Evolutionary conservation across 805 yeast species (phyloP).

Genomic region (Spathaspora hagerdaliae): DNA sequence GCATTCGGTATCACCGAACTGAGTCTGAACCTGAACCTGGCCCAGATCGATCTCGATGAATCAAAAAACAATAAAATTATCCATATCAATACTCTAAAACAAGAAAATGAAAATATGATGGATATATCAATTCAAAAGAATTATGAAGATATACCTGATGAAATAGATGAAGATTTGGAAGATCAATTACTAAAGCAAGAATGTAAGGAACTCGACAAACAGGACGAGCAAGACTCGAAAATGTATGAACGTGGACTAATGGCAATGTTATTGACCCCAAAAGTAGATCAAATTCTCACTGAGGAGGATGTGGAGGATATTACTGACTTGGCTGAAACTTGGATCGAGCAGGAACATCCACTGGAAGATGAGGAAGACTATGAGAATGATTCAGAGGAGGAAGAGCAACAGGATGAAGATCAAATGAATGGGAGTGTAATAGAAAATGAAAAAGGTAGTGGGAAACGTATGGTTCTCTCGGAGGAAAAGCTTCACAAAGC

Average conservation of each 20-base stretch:
- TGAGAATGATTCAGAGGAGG: not conserved
- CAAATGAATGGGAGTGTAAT: not conserved
- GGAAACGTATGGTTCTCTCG: not conserved
- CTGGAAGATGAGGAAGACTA: constrained; percentile 6
- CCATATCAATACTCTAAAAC: not conserved
- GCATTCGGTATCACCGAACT: too few species aligned
- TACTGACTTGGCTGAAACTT: constrained; percentile 4
- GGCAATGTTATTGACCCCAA: not conserved
- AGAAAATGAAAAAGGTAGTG: not conserved
- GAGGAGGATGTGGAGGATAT: not conserved
- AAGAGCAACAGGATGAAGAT: not conserved
- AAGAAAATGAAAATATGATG: not conserved
- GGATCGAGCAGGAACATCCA: constrained; percentile 7
- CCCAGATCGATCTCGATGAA: too few species aligned
- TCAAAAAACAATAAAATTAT: too few species aligned
- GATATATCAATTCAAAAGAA: not conserved
- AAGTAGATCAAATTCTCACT: not conserved
- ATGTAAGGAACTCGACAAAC: constrained; percentile 2
- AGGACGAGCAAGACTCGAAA: constrained; percentile 5
- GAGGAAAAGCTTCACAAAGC: not conserved
- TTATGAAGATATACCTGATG: not conserved
- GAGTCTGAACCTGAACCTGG: too few species aligned
- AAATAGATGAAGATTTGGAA: constrained; percentile 1
- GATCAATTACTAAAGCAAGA: constrained; percentile 1
- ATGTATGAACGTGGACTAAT: constrained; percentile 9